Percentiles rank a stretch among this genome's conserved stretches.
These are phyloP conservation scores for Ottelia alismoides DNA, from an alignment of 106 monocot genomes.

Conservation along the genomic window DNA sequence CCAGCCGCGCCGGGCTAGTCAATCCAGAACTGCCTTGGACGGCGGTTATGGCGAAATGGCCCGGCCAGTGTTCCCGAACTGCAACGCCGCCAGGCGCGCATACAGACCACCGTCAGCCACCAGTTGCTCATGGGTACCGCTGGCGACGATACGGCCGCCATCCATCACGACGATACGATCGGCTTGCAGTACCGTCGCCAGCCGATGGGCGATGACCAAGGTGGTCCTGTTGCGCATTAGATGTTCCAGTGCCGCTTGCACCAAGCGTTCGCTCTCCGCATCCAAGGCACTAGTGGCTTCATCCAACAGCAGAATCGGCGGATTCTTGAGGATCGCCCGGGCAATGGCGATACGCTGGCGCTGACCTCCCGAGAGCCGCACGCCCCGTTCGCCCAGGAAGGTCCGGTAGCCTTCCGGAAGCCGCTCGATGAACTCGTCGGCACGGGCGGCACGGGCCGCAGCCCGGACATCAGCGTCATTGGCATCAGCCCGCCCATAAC, in stretches of 20 bases:
- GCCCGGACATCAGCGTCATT: not conserved
- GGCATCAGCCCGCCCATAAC: constrained; percentile 1
- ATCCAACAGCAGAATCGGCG: no score
- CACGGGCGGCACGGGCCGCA: constrained; percentile 1
- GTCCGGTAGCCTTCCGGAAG: not conserved
- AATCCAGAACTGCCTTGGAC: no score
- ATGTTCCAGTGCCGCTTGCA: constrained; percentile 2
- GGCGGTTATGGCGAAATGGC: no score
- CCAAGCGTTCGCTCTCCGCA: constrained; percentile 1
- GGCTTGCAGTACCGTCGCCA: constrained; percentile 1
- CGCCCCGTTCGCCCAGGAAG: constrained; percentile 4
- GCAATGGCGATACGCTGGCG: constrained; percentile 5
- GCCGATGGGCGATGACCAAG: not conserved
- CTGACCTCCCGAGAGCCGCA: constrained; percentile 6
- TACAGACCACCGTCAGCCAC: no score
- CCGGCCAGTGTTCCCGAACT: no score
- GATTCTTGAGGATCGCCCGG: no score
- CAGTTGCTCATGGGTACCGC: no score
- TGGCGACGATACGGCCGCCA: not conserved
- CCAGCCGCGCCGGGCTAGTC: no score
- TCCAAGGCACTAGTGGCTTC: constrained; percentile 8
- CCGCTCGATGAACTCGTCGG: constrained; percentile 7
- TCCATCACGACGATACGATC: constrained; percentile 3
- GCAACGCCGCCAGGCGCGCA: no score
- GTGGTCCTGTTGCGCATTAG: not conserved